Evolutionary conservation across 805 yeast genomes (phyloP), one percentile per base, ranked within the genome.

Genomic region (Saccharomyces jurei): DNA sequence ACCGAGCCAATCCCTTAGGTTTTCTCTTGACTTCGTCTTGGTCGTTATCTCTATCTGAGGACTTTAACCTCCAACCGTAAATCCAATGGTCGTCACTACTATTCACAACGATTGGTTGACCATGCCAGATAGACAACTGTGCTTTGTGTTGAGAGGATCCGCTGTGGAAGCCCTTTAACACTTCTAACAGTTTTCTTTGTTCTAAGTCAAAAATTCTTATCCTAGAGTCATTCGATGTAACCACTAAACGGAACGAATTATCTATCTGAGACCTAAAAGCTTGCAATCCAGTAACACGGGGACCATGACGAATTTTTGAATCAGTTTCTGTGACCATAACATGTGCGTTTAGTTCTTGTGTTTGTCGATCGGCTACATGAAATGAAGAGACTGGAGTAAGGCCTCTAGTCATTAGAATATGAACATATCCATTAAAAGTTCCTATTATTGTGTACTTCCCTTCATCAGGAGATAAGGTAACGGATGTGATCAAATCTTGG

Each of bases 11-110:
- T 25, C 52, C 31, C 11, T 36, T 36, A 17, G 44, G 22, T n/a
- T 36, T 36, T 25, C 36, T 46, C 14, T 48, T 56, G 9, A 14
- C 1, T 30, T 29, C 41, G 13, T 13, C 50, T 21, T 28, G 41
- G 8, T 47, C 41, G 4, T 8, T 27, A 13, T 44, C 41, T 17
- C 36, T 32, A 22, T 49, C 49, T 13, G 58, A 67, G 4, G 67
- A 67, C 46, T 67, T 71, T n/a, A 77, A 68, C 52, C 78, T 77
- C 98, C 98, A 91, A 6, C 89, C 71, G 65, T 90, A 90, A 10
- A 87, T 81, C 83, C 90, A 83, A 60, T 87, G 88, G 70, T 91
- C 92, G 67, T 91, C 97, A 9, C 95, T 86, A 0, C 96, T 96
- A 6, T 87, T 77, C 5, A 90, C 76, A 61, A 80, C 82, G 13